Conservation (phyloP, 169 alveolate species). For the Plasmodium sp. region DNA sequence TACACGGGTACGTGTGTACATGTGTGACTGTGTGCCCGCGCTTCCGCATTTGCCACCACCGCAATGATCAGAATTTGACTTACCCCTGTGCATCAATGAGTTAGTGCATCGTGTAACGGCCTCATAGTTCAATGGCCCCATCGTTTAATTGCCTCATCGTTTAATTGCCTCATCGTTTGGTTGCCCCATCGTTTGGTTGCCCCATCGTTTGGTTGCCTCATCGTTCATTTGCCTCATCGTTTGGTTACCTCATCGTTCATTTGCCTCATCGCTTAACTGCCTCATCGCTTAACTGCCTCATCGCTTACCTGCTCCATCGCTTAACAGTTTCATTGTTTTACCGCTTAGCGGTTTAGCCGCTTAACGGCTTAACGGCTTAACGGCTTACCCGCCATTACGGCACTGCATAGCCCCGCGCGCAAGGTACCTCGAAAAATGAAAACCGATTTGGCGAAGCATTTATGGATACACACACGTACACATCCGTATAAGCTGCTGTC, state of each 20-base stretch:
- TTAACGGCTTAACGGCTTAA: not conserved
- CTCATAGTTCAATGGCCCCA: not conserved
- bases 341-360: not conserved
- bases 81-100: not conserved
- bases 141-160: not conserved
- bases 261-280: not conserved
- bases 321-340: not conserved
- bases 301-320: not conserved
- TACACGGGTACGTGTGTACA: not conserved
- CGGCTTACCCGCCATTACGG: not conserved
- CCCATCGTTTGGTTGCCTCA: too few relatives aligned
- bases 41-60: not conserved
- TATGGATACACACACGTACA: not conserved
- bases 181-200: too few relatives aligned
- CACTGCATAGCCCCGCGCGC: not conserved
- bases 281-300: not conserved
- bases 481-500: not conserved
- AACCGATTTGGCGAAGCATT: not conserved
- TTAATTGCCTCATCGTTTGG: too few relatives aligned
- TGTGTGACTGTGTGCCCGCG: not conserved
- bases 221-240: too few relatives aligned
- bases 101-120: not conserved
- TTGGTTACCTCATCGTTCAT: not conserved
- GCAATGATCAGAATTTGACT: not conserved
- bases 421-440: not conserved